Conservation (phyloP, 495 filamentous ascomycete species). For the Daldinia concentrica region DNA sequence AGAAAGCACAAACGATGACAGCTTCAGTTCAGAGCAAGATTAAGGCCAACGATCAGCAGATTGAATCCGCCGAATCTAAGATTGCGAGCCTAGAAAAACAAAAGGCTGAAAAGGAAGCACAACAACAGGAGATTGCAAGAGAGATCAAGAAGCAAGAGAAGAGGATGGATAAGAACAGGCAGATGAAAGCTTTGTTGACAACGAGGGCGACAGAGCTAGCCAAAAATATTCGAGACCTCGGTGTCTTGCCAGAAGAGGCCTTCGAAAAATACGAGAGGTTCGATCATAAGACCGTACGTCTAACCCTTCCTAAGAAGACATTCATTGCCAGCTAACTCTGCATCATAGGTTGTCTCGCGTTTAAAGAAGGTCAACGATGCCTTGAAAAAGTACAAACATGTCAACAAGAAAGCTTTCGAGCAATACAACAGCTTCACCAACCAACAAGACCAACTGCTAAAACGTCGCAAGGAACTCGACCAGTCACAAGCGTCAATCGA, state of each 20-base stretch:
- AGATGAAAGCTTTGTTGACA: conserved; percentile 80
- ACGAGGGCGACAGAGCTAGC: conserved; percentile 80
- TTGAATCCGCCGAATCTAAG: conserved; percentile 69
- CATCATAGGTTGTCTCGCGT: conserved; percentile 74
- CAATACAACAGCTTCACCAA: conserved; percentile 97
- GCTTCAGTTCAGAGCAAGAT: conserved; percentile 72
- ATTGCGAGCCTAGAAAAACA: conserved; percentile 69
- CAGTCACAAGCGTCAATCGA: conserved; percentile 83
- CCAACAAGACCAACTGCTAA: conserved; percentile 83
- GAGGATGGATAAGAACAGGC: conserved; percentile 88
- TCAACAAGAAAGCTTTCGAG: conserved; percentile 99
- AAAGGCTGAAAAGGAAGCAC: conserved; percentile 71
- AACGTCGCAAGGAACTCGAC: conserved; percentile 85
- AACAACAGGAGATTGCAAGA: conserved; percentile 77
- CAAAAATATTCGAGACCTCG: conserved; percentile 89
- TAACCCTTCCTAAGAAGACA: background rate
- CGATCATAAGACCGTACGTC: conserved; percentile 73
- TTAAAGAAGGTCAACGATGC: conserved; percentile 93
- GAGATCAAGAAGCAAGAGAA: conserved; percentile 90
- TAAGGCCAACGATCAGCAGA: conserved; percentile 73
- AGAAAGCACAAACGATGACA: conserved; percentile 71
- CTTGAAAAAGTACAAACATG: conserved; percentile 93
- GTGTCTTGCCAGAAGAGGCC: conserved; percentile 92
- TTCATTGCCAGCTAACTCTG: conserved; percentile 14
- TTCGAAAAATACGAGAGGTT: conserved; percentile 88